Conservation (phyloP, 2,329 filamentous ascomycete genomes). For the Colletotrichum shisoi region DNA sequence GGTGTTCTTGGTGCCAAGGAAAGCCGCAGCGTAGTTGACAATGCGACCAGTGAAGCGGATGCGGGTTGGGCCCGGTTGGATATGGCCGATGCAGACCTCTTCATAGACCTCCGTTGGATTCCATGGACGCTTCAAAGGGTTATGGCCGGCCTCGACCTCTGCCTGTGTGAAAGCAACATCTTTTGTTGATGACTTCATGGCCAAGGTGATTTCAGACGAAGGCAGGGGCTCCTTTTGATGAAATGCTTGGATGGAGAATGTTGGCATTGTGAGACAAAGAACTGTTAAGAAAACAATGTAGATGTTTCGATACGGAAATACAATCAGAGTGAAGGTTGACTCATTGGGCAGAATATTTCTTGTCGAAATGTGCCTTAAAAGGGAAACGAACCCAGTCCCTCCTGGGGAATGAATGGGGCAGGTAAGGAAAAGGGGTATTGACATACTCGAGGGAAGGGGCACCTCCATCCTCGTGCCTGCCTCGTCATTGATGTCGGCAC, state of each 20-base stretch:
- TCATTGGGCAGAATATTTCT: not conserved
- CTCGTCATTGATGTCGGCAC: not conserved
- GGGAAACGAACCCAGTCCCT: too few relatives aligned
- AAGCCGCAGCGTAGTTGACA: constrained; percentile 61
- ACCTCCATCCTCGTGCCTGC: not conserved
- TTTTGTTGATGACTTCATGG: constrained; percentile 27
- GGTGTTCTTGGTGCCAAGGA: constrained; percentile 46
- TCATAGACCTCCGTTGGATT: constrained; percentile 57
- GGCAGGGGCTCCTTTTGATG: constrained; percentile 44
- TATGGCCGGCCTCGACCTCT: constrained; percentile 52
- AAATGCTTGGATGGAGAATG: constrained; percentile 49
- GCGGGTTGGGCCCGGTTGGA: constrained; percentile 59
- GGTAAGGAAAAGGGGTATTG: not conserved
- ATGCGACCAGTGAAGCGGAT: constrained; percentile 64
- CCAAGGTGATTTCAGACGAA: not conserved
- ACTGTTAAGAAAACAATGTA: not conserved
- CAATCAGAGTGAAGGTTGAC: not conserved
- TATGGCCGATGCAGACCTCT: constrained; percentile 55
- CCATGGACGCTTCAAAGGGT: constrained; percentile 51
- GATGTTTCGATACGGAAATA: not conserved
- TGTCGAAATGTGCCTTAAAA: not conserved
- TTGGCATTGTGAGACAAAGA: constrained; percentile 16
- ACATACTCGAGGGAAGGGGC: not conserved
- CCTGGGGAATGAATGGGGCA: not conserved
- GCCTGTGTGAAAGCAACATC: constrained; percentile 63